These are phyloP conservation scores for Cladophialophora exuberans DNA, from an alignment of 2,329 filamentous ascomycete species.

Conservation along the genomic window DNA sequence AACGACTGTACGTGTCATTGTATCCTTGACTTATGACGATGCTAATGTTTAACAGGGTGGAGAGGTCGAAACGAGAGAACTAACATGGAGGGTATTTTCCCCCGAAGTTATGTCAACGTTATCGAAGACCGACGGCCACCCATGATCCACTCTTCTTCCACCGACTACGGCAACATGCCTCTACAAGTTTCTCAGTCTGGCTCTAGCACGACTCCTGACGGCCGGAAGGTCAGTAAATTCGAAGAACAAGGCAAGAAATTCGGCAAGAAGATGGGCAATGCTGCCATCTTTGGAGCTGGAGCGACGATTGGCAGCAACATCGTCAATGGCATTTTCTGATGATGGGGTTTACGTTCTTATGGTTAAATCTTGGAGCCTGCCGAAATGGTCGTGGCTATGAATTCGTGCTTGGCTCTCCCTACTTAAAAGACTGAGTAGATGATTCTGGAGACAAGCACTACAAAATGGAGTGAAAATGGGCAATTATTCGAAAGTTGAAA, in stretches of 20 bases:
- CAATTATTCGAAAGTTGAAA: constrained; percentile 17
- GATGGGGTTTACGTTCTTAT: constrained; percentile 21
- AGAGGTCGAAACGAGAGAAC: constrained; percentile 85
- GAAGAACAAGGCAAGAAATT: constrained; percentile 87
- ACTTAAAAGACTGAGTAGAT: constrained; percentile 8
- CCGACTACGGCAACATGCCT: constrained; percentile 65
- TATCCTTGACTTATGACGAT: constrained; percentile 23
- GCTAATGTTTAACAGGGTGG: constrained; percentile 57
- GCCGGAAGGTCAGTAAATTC: constrained; percentile 62
- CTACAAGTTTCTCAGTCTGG: constrained; percentile 70
- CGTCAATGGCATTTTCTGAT: constrained; percentile 86
- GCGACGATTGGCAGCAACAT: constrained; percentile 88
- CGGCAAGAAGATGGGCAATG: constrained; percentile 88
- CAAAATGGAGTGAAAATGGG: constrained; percentile 18
- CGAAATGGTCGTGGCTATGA: constrained; percentile 28
- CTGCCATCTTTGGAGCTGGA: constrained; percentile 71
- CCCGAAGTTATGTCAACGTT: constrained; percentile 80
- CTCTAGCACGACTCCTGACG: constrained; percentile 45
- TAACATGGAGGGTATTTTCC: constrained; percentile 88
- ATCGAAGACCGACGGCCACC: constrained; percentile 64
- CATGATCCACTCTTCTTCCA: constrained; percentile 42
- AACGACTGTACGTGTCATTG: constrained; percentile 67
- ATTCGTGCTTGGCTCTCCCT: constrained; percentile 24
- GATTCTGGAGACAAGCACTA: constrained; percentile 6
- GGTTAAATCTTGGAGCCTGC: constrained; percentile 22